Evolutionary conservation across 148 eudicot species (phyloP).

Genomic region (Cornus suecica): DNA sequence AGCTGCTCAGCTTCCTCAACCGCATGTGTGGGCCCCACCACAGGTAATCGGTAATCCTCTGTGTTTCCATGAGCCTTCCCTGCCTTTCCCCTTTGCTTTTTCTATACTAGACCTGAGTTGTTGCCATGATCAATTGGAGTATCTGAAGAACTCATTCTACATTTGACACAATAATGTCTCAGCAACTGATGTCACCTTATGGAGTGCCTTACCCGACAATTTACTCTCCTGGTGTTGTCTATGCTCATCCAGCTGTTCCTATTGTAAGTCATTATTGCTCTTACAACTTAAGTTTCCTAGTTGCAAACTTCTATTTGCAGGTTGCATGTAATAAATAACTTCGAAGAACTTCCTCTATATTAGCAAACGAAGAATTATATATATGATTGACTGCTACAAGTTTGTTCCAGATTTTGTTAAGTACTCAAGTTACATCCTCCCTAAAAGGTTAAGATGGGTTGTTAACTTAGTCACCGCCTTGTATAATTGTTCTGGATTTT

Average conservation of each 20-base stretch:
- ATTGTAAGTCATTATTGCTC: conserved; percentile 32
- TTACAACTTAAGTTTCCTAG: background rate
- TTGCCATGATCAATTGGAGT: background rate
- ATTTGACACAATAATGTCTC: conserved; percentile 15
- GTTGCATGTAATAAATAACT: background rate
- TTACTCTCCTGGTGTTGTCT: conserved; percentile 55
- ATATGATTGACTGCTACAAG: background rate
- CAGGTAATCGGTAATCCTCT: conserved; percentile 29
- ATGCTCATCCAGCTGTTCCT: conserved; percentile 50
- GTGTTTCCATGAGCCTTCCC: background rate
- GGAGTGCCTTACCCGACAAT: conserved; percentile 60
- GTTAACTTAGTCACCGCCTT: background rate
- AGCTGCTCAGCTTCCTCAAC: conserved; percentile 44
- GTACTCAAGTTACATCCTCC: background rate
- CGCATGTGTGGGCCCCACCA: conserved; percentile 47
- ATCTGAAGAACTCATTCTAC: background rate
- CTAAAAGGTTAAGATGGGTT: no score
- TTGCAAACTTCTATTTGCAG: background rate
- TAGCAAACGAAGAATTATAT: background rate
- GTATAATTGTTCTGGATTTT: background rate
- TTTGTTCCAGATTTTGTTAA: background rate
- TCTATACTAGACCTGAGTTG: background rate
- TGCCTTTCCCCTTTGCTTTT: background rate
- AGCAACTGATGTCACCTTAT: conserved; percentile 52
- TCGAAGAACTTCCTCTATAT: background rate